A percentile compares a stretch with the other conserved stretches of the same genome.
phyloP scores from a whole-genome alignment of 768 basidiomycete species.

The Amanita phalloides region DNA sequence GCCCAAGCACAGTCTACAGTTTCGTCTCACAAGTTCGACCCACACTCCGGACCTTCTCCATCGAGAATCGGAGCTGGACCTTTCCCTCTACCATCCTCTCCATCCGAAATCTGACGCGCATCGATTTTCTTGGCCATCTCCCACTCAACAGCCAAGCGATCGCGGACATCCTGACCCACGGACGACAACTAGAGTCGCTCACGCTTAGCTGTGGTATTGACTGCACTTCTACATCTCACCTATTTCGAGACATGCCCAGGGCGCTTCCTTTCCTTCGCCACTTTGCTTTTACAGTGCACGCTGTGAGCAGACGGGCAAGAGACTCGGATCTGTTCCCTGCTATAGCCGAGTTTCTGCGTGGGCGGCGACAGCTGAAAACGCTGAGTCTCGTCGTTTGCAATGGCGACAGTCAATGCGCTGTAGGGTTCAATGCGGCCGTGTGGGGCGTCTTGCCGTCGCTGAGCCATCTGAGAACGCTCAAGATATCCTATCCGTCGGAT shows the following conservation, averaged over 20 bases:
- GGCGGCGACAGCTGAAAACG: conserved; percentile 37
- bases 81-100: conserved; percentile 45
- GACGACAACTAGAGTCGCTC: conserved; percentile 54
- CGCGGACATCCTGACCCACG: conserved; percentile 47
- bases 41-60: conserved; percentile 40
- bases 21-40: conserved; percentile 43
- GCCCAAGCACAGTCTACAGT: conserved; percentile 25
- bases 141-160: conserved; percentile 39
- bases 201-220: conserved; percentile 45
- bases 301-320: conserved; percentile 27
- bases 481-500: conserved; percentile 55
- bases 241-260: conserved; percentile 31
- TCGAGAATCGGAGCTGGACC: conserved; percentile 45
- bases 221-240: conserved; percentile 33
- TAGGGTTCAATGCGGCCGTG: conserved; percentile 59
- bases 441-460: conserved; percentile 65
- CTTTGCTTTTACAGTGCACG: conserved; percentile 45
- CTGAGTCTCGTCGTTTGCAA: conserved; percentile 40
- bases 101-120: conserved; percentile 52
- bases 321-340: conserved; percentile 63
- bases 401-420: conserved; percentile 30
- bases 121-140: conserved; percentile 52
- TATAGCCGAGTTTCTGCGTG: conserved; percentile 55
- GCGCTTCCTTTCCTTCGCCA: conserved; percentile 55
- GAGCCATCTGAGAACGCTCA: conserved; percentile 37